Conservation (phyloP, 768 basidiomycete genomes). For the Leccinum uliginosum region DNA sequence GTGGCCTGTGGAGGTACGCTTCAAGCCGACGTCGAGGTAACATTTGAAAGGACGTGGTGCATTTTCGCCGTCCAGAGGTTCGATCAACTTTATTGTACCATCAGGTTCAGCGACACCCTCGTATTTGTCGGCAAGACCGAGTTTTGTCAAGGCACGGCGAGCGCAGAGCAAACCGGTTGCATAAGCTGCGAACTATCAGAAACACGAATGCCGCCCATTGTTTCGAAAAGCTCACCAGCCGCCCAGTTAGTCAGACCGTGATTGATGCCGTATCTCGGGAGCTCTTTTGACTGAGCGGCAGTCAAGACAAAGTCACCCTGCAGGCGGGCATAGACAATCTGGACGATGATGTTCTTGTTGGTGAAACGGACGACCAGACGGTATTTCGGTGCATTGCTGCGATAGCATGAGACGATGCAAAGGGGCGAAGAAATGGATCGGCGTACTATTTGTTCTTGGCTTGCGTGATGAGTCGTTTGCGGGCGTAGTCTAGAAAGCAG, state of each 20-base stretch:
- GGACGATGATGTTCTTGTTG: constrained; percentile 93
- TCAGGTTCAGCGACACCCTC: constrained; percentile 91
- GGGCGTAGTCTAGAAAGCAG: constrained; percentile 78
- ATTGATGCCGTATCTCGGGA: constrained; percentile 93
- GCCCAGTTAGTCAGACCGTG: constrained; percentile 99
- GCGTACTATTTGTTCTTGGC: constrained; percentile 98
- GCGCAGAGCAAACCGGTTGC: constrained; percentile 95
- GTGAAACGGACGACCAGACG: constrained; percentile 99
- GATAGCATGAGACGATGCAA: constrained; percentile 5
- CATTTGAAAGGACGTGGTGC: constrained; percentile 98
- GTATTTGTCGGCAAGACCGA: constrained; percentile 97
- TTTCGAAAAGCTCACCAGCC: constrained; percentile 56
- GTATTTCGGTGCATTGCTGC: constrained; percentile 93
- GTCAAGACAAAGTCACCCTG: constrained; percentile 94
- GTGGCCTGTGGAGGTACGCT: constrained; percentile 94
- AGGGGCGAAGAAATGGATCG: background rate
- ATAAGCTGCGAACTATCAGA: constrained; percentile 56
- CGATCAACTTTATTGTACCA: constrained; percentile 79
- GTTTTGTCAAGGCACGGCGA: constrained; percentile 90
- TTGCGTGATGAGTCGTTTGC: constrained; percentile 94
- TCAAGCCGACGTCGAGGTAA: constrained; percentile 98
- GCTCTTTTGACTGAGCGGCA: constrained; percentile 85
- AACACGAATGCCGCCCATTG: background rate
- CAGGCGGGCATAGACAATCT: constrained; percentile 94
- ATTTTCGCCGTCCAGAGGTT: constrained; percentile 84